Evolutionary conservation across 352 stramenopile genomes (phyloP), one percentile per base, ranked within the genome.

Genomic region (Thalassiosira hispida): DNA sequence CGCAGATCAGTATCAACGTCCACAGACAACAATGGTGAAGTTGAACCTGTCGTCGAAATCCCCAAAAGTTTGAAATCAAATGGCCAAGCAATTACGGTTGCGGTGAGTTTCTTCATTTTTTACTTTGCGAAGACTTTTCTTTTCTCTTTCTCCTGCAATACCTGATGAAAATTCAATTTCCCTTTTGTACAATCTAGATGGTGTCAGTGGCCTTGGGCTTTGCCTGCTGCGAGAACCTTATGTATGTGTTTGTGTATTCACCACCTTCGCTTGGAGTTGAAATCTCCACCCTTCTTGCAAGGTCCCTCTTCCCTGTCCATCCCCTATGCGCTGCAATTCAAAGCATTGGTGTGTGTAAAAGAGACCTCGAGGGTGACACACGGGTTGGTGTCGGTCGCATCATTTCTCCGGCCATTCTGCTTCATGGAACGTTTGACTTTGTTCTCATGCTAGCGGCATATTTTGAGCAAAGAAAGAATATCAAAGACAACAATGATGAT

Each of bases 401-500:
- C 2, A 75, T 92, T 59, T 53, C 81, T 23, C 87, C 87, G 2
- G 85, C 83, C n/a, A 57, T 92, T 22, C 11, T 92, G 7, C 81
- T 94, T 35, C 89, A 94, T 73, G 89, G 89, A 44, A 61, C 69
- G 8, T 94, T 90, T 75, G 89, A 94, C 69, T 92, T 92, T 70
- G 69, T 87, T 23, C 55, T 94, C 0, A 78, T 90, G 73, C 77
- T 87, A 52, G 81, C 86, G 31, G 77, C 90, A 52, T 91, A 85
- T 76, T 73, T 92, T 46, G 47, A 72, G 14, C 42, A 69, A 40
- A 22, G 79, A 42, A 14, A 77, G 44, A 71, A 71, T 12, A 77
- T 75, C 14, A 72, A 77, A 44, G 77, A 90, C 18, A 75, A 62
- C 16, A 84, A 83, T 46, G 77, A 88, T 69, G 72, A 82, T 0